Percentiles rank a stretch among this genome's conserved stretches.
Conservation (phyloP, 73 alveolate genomes). For the Paramecium biaurelia region DNA sequence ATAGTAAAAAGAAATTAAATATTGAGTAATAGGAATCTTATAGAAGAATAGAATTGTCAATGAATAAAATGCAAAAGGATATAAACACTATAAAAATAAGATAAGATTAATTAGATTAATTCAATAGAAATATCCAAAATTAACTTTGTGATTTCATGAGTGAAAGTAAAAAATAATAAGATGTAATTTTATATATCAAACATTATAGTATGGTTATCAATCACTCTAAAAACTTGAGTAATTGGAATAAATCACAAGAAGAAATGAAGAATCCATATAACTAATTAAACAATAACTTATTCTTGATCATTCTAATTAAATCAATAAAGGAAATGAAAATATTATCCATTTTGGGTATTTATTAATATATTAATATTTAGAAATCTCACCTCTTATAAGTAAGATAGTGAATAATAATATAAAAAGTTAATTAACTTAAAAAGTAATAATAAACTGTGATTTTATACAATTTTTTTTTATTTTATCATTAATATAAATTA, state of each 20-base stretch:
- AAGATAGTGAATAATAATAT: neutral
- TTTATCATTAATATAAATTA: neutral
- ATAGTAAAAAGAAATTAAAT: neutral
- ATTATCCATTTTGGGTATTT: neutral
- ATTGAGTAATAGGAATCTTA: neutral
- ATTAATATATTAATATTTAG: neutral
- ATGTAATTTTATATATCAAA: neutral
- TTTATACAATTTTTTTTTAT: neutral
- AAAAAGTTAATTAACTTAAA: neutral
- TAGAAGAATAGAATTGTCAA: neutral
- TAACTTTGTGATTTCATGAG: neutral
- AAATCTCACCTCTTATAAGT: neutral
- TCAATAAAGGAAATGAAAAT: neutral
- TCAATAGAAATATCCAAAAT: neutral
- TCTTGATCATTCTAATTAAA: neutral
- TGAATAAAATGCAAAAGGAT: conserved; percentile 4
- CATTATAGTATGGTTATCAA: neutral
- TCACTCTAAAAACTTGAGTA: neutral
- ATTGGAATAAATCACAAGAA: conserved; percentile 11
- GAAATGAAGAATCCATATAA: conserved; percentile 26
- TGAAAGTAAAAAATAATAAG: neutral
- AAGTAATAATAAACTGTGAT: neutral
- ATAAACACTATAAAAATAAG: neutral
- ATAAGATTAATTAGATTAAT: conserved; percentile 16
- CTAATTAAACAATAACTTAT: neutral